Evolutionary conservation across 352 stramenopile genomes (phyloP).

Genomic region (Pythium oligandrum): DNA sequence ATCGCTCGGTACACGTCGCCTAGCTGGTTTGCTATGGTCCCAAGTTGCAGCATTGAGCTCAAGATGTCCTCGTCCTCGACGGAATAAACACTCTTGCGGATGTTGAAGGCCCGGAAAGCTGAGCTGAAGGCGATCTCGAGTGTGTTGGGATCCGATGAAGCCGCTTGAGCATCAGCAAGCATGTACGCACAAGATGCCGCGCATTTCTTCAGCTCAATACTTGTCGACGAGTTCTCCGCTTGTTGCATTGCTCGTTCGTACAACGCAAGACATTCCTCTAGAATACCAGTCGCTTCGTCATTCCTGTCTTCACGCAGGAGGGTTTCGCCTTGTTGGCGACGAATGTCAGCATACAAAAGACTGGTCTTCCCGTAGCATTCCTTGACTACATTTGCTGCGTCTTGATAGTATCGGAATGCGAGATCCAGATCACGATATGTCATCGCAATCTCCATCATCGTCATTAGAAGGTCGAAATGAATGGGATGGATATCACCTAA

Average conservation of each 20-base stretch:
- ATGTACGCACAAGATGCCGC: slow-evolving; percentile 35
- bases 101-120: slow-evolving; percentile 26
- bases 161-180: slow-evolving; percentile 20
- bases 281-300: slow-evolving; percentile 35
- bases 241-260: slow-evolving; percentile 34
- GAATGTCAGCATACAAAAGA: slow-evolving; percentile 43
- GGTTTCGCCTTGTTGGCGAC: slow-evolving; percentile 33
- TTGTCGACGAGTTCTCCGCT: slow-evolving; percentile 3
- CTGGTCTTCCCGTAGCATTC: slow-evolving; percentile 43
- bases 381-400: slow-evolving; percentile 4
- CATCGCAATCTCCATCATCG: slow-evolving; percentile 38
- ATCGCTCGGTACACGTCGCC: slow-evolving; percentile 50
- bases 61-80: slow-evolving; percentile 26
- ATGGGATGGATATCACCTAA: slow-evolving; percentile 33
- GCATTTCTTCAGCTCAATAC: slow-evolving; percentile 12
- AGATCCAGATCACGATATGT: slow-evolving; percentile 18
- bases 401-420: slow-evolving; percentile 7
- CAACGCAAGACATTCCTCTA: slow-evolving; percentile 49
- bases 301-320: slow-evolving; percentile 15
- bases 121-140: slow-evolving; percentile 39
- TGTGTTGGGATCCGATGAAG: slow-evolving; percentile 13
- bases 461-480: slow-evolving; percentile 37
- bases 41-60: slow-evolving; percentile 44
- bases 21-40: slow-evolving; percentile 27
- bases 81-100: slow-evolving; percentile 30